Percentiles rank a stretch among this genome's conserved stretches.
These are phyloP conservation scores for Alternaria consortialis DNA, from an alignment of 2,329 filamentous ascomycete genomes.

Conservation along the genomic window DNA sequence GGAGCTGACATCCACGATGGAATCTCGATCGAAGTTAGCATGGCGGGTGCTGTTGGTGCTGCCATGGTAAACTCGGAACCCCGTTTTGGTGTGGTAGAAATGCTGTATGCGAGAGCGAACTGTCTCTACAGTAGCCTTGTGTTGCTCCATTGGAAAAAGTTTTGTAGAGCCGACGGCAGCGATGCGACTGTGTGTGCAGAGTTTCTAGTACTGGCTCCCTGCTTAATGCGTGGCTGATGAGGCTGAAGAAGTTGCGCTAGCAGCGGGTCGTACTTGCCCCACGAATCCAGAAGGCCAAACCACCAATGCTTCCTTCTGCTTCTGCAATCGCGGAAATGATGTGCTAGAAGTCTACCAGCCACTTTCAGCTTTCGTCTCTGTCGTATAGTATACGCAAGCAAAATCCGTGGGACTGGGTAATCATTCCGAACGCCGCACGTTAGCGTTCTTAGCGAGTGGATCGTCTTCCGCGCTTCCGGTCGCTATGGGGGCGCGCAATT, in stretches of 20 bases:
- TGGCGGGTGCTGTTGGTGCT: constrained; percentile 78
- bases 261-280: constrained; percentile 2
- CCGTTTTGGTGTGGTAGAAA: constrained; percentile 37
- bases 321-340: not conserved
- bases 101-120: constrained; percentile 33
- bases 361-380: not conserved
- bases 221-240: constrained; percentile 15
- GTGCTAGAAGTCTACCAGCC: not conserved
- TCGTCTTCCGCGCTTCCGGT: constrained; percentile 33
- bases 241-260: constrained; percentile 14
- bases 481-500: constrained; percentile 14
- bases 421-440: constrained; percentile 21
- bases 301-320: not conserved
- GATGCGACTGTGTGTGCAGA: not conserved
- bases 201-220: not conserved
- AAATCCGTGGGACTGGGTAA: not conserved
- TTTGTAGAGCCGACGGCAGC: not conserved
- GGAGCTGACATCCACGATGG: constrained; percentile 69
- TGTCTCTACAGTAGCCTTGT: constrained; percentile 32
- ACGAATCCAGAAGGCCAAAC: not conserved
- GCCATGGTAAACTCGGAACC: constrained; percentile 70
- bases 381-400: constrained; percentile 1
- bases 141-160: constrained; percentile 30
- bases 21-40: constrained; percentile 45
- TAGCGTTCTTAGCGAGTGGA: constrained; percentile 31